Conservation (phyloP, 352 stramenopile genomes). For the Phytophthora agathidicida region DNA sequence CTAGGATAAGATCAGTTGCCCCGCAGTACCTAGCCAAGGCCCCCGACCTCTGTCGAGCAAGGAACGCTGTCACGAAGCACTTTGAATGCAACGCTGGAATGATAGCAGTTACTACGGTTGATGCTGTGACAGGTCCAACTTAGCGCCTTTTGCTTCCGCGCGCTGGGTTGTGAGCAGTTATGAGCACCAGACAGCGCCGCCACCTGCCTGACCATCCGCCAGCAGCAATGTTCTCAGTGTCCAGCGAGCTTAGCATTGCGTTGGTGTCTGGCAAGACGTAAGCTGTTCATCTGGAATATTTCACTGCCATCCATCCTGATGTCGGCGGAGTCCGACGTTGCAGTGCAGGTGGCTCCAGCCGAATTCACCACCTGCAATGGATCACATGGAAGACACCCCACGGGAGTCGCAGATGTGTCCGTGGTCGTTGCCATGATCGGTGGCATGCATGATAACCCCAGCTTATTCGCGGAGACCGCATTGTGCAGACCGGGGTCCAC, state of each 20-base stretch:
- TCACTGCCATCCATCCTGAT: slow-evolving; percentile 16
- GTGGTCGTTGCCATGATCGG: slow-evolving; percentile 2
- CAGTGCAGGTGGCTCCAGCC: too few species aligned
- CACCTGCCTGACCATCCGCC: slow-evolving; percentile 4
- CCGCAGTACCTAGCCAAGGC: too few species aligned
- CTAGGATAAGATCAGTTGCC: slow-evolving; percentile 1
- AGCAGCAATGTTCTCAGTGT: slow-evolving; percentile 7
- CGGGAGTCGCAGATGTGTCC: slow-evolving; percentile 3
- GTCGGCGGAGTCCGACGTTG: slow-evolving; percentile 3
- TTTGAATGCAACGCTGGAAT: too few species aligned
- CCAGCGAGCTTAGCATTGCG: slow-evolving; percentile 1
- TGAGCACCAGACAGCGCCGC: too few species aligned
- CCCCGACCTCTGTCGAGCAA: too few species aligned
- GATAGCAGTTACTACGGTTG: background rate
- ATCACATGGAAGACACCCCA: background rate
- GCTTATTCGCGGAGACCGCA: too few species aligned
- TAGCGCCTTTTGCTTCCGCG: slow-evolving; percentile 14
- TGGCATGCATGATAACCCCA: too few species aligned
- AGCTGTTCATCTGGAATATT: background rate
- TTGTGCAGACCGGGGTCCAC: too few species aligned
- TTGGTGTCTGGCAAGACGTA: background rate
- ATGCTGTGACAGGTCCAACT: slow-evolving; percentile 18
- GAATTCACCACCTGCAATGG: too few species aligned
- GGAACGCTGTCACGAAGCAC: too few species aligned
- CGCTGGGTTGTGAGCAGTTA: slow-evolving; percentile 4